phyloP scores from a whole-genome alignment of 345 rosid species.

The Sonneratia alba region DNA sequence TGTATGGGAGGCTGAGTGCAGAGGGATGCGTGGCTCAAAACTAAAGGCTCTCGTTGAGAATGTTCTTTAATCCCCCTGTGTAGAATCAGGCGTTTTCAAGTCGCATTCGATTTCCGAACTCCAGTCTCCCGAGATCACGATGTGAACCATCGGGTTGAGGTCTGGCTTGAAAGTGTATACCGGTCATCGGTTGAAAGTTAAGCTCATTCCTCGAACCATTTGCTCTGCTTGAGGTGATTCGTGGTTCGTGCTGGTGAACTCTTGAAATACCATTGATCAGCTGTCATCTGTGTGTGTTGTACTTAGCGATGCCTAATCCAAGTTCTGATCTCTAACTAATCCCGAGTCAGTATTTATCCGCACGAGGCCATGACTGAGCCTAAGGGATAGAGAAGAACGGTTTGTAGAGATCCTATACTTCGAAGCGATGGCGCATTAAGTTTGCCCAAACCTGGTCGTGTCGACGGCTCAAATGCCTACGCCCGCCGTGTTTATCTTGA shows the following conservation, averaged over 20 bases:
- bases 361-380: too few relatives aligned
- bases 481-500: background rate
- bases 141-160: background rate
- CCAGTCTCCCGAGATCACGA: background rate
- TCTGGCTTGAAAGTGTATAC: background rate
- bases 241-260: background rate
- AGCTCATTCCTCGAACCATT: background rate
- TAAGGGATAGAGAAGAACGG: background rate
- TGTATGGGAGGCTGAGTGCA: background rate
- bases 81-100: background rate
- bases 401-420: background rate
- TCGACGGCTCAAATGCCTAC: background rate
- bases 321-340: too few relatives aligned
- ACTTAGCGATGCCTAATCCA: too few relatives aligned
- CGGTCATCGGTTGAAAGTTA: background rate
- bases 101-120: background rate
- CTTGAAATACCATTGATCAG: background rate
- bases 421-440: background rate
- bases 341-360: too few relatives aligned
- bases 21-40: background rate
- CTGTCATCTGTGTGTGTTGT: background rate
- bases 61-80: background rate
- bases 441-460: too few relatives aligned
- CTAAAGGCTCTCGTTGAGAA: background rate
- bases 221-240: background rate